phyloP scores from a whole-genome alignment of 805 yeast genomes.

The Candida odintsovae region DNA sequence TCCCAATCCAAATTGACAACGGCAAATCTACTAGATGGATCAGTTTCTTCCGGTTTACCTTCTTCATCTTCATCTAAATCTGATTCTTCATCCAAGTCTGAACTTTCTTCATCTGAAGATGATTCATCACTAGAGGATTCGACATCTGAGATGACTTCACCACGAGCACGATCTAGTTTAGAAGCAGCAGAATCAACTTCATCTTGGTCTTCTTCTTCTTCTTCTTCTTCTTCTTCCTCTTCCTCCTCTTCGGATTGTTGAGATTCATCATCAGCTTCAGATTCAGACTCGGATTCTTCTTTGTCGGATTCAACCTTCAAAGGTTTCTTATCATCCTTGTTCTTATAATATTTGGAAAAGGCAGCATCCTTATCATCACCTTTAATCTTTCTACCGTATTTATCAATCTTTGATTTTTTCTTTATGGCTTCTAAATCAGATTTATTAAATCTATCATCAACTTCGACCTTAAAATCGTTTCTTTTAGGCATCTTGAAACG shows the following conservation, averaged over 20 bases:
- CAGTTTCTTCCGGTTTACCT: conserved; percentile 74
- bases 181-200: conserved; percentile 2
- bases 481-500: conserved; percentile 72
- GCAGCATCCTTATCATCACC: conserved; percentile 36
- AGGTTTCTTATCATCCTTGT: conserved; percentile 36
- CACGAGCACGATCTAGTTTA: conserved; percentile 58
- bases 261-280: conserved; percentile 19
- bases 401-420: conserved; percentile 60
- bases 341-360: conserved; percentile 27
- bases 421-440: conserved; percentile 53
- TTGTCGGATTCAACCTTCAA: conserved; percentile 12
- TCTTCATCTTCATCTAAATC: conserved; percentile 41
- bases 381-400: conserved; percentile 74
- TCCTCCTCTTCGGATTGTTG: conserved; percentile 15
- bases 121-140: conserved; percentile 27
- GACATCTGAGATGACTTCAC: conserved; percentile 43
- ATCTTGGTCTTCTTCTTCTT: conserved; percentile 10
- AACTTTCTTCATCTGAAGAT: conserved; percentile 36
- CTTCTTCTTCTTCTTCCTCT: conserved; percentile 14
- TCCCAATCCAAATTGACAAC: conserved; percentile 98
- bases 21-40: conserved; percentile 76
- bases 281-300: conserved; percentile 8
- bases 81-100: conserved; percentile 35
- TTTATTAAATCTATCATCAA: conserved; percentile 82
- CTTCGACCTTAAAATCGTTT: conserved; percentile 64